Evolutionary conservation across 176 grass and related monocot species (phyloP).

Genomic region (Paspalum vaginatum): DNA sequence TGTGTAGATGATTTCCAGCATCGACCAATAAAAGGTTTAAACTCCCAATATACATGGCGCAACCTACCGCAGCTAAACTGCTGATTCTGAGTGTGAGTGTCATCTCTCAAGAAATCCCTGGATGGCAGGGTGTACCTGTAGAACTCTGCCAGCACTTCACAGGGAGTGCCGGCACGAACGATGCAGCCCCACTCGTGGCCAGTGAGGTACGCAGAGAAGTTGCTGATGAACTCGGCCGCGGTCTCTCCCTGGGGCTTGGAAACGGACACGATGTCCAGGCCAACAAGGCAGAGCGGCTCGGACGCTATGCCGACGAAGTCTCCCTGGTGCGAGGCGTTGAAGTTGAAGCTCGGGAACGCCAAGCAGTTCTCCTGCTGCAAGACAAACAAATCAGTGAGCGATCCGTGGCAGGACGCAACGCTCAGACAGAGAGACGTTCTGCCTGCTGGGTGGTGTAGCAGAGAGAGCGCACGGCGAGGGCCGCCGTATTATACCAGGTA

Average conservation of each 20-base stretch:
- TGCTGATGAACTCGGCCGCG: constrained; percentile 53
- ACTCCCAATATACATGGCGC: not conserved
- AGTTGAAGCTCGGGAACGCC: constrained; percentile 67
- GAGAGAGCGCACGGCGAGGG: no score
- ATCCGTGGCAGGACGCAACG: not conserved
- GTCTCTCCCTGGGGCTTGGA: constrained; percentile 52
- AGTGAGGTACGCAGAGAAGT: constrained; percentile 68
- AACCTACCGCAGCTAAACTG: not conserved
- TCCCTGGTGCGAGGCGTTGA: constrained; percentile 81
- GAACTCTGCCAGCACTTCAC: constrained; percentile 59
- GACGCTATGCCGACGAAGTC: constrained; percentile 83
- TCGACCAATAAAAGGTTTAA: not conserved
- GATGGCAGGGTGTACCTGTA: constrained; percentile 56
- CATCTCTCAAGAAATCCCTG: not conserved
- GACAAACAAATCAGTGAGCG: not conserved
- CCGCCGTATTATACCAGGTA: constrained; percentile 49
- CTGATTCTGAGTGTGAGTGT: not conserved
- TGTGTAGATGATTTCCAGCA: not conserved
- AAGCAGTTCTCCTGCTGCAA: constrained; percentile 35
- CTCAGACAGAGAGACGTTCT: not conserved
- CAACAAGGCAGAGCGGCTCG: constrained; percentile 67
- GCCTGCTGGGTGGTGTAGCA: not conserved
- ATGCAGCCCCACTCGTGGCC: constrained; percentile 64
- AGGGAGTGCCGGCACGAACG: not conserved
- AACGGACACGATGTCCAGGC: constrained; percentile 73